Base-by-base conservation (phyloP, 495 filamentous ascomycete genomes). In the Friedmanniomyces simplex region DNA sequence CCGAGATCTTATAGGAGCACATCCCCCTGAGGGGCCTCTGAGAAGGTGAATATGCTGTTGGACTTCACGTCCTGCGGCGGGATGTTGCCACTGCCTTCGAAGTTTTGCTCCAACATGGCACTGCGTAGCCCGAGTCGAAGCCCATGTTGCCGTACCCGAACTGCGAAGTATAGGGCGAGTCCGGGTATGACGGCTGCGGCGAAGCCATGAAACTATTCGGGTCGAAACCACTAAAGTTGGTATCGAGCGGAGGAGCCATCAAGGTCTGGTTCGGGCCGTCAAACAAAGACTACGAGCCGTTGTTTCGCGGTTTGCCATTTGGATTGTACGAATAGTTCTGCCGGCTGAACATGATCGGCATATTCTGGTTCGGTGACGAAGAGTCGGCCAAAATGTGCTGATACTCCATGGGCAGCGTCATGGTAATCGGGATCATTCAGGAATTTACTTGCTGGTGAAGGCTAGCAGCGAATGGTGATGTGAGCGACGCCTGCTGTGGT, bases 401-500 rank as follows among this genome's bases (percentile, higher is more conserved):
- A 22, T 75, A 58, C 37, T 81, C 76, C 10, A 70, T 63, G n/a
- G 79, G 77, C 10, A 81, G 64, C 10, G 71, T 64, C 42, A 66
- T 73, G 13, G 71, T 73, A 45, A 81, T 39, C 68, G 74, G 50
- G 67, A 63, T 51, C 24, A 60, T 24, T 24, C 46, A 13, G 39
- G 39, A 18, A 7, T 50, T 25, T 47, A 54, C 52, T 24, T 51
- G 18, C n/a, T 52, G 28, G 24, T 53, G n/a, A 25, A 46, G 53
- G 48, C 36, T 14, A 1, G 32, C 25, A 24, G 16, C 11, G 48
- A 43, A 62, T 5, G 55, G 52, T 14, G 59, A 58, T 26, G 54
- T 39, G 3, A n/a, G 39, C 13, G 14, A 14, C 46, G 54, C 24
- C 32, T 11, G 18, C 34, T 32, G 24, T 22, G 49, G 55, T 16